Percentiles rank a stretch among this genome's conserved stretches.
phyloP scores from a whole-genome alignment of 495 filamentous ascomycete species.

The Penicillium odoratum region DNA sequence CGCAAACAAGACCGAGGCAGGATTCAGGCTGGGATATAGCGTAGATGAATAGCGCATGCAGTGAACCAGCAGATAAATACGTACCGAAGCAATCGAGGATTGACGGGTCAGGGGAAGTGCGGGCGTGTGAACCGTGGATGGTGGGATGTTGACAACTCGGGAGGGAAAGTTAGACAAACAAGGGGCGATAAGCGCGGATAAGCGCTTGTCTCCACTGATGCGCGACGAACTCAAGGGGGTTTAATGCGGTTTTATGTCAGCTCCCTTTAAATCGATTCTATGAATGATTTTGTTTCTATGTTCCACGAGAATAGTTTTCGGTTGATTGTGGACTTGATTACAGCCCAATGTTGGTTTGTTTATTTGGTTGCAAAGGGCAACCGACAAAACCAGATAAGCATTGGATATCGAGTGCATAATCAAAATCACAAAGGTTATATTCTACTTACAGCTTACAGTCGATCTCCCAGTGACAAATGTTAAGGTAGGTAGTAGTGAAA shows the following conservation, averaged over 20 bases:
- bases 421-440: too few species aligned
- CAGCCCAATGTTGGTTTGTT: slow-evolving; percentile 27
- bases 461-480: too few species aligned
- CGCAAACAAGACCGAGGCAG: not conserved
- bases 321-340: slow-evolving; percentile 17
- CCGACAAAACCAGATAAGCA: slow-evolving; percentile 1
- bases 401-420: not conserved
- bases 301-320: not conserved
- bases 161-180: slow-evolving; percentile 26
- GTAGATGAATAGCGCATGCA: not conserved
- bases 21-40: not conserved
- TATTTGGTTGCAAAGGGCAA: slow-evolving; percentile 31
- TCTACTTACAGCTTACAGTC: too few species aligned
- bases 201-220: slow-evolving; percentile 27
- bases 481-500: too few species aligned
- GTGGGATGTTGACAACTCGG: slow-evolving; percentile 29
- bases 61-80: slow-evolving; percentile 1
- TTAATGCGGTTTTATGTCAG: not conserved
- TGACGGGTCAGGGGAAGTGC: not conserved
- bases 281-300: not conserved
- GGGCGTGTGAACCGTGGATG: slow-evolving; percentile 16
- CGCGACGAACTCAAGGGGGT: slow-evolving; percentile 11
- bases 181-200: slow-evolving; percentile 39
- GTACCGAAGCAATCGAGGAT: slow-evolving; percentile 6
- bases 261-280: not conserved